A percentile compares a stretch with the other conserved stretches of the same genome.
Conservation (phyloP, 192 early-diverging fungal species). For the Lobosporangium transversale region DNA sequence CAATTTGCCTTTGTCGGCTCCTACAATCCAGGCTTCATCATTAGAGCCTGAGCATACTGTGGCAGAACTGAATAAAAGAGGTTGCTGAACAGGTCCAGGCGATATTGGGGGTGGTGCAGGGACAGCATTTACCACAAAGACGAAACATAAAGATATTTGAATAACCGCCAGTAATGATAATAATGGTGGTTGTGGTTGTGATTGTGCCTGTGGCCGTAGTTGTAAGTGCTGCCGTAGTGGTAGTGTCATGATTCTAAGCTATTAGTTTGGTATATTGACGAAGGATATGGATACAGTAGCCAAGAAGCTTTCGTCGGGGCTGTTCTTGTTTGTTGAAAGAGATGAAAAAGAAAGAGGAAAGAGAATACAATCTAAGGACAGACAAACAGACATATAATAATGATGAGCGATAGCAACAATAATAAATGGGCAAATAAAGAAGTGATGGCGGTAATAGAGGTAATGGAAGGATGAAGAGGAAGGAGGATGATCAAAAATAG, state of each 20-base stretch:
- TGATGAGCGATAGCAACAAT: neutral
- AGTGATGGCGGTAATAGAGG: neutral
- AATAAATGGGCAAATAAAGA: neutral
- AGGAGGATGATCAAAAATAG: neutral
- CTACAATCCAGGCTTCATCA: neutral
- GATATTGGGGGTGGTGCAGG: neutral
- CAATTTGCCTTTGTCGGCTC: neutral
- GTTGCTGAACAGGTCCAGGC: neutral
- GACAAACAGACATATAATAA: too few relatives aligned
- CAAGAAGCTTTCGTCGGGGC: neutral
- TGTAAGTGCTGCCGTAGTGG: too few relatives aligned
- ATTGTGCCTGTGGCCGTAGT: too few relatives aligned
- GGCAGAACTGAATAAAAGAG: too few relatives aligned
- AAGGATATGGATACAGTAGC: neutral
- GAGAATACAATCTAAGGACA: neutral
- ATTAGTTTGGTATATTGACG: neutral
- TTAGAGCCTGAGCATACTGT: neutral
- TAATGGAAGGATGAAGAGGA: neutral
- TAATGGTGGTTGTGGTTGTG: neutral
- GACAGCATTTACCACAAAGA: neutral
- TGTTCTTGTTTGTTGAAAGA: neutral
- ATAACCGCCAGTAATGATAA: neutral
- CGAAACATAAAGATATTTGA: neutral
- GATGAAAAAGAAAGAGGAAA: neutral
- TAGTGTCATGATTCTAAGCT: neutral